Evolutionary conservation across 257 asterid genomes (phyloP).

Genomic region (Gardenia jasminoides): DNA sequence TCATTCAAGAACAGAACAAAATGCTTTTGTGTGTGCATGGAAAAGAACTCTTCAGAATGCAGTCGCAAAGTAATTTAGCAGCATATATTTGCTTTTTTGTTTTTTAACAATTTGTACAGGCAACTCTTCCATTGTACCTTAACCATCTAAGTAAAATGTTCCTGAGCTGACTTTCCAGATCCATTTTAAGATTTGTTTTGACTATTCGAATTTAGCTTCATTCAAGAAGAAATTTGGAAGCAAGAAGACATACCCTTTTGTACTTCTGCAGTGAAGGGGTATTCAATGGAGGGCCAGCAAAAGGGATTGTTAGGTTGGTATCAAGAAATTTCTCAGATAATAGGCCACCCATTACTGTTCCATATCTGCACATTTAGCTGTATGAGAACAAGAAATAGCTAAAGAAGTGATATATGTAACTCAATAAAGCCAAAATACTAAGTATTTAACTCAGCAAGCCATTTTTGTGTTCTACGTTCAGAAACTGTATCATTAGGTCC

Average conservation of each 20-base stretch:
- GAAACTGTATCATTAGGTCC: not conserved
- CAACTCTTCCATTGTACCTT: not conserved
- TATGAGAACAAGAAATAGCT: constrained; percentile 18
- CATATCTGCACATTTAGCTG: constrained; percentile 58
- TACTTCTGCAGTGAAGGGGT: constrained; percentile 97
- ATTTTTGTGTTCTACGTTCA: not conserved
- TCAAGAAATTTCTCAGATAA: constrained; percentile 91
- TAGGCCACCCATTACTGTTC: constrained; percentile 97
- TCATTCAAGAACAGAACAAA: not conserved
- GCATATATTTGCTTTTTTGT: not conserved
- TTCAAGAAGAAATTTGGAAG: not conserved
- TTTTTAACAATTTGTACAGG: not conserved
- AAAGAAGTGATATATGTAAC: constrained; percentile 3
- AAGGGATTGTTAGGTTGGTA: constrained; percentile 83
- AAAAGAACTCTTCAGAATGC: not conserved
- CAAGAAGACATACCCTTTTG: constrained; percentile 57
- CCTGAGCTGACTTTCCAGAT: not conserved
- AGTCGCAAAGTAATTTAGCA: not conserved
- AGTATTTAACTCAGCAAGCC: not conserved
- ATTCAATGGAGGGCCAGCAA: constrained; percentile 80
- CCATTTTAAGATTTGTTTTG: not conserved
- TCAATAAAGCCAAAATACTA: not conserved
- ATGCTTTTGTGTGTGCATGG: not conserved
- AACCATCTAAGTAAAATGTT: not conserved
- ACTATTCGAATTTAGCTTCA: not conserved